These are phyloP conservation scores for Brassica juncea DNA, from an alignment of 345 rosid species.

Conservation along the genomic window DNA sequence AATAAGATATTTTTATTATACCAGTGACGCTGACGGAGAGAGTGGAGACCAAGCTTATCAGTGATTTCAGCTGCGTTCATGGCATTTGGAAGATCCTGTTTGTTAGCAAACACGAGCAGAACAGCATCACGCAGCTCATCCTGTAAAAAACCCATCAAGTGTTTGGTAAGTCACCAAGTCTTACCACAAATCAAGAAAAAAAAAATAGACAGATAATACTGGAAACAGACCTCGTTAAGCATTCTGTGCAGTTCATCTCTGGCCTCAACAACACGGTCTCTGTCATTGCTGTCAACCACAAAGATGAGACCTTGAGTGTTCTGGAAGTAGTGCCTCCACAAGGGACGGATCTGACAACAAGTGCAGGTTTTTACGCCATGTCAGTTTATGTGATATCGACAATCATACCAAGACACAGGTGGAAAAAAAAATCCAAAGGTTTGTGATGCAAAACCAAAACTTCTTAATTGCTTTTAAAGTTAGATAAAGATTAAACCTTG, in stretches of 20 bases:
- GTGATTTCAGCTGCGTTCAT: conserved; percentile 32
- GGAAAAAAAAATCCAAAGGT: neutral
- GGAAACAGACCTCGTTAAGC: conserved; percentile 59
- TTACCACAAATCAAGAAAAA: neutral
- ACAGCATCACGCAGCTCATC: conserved; percentile 31
- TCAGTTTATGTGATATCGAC: neutral
- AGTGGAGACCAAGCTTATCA: conserved; percentile 26
- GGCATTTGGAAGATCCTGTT: conserved; percentile 71
- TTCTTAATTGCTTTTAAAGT: neutral
- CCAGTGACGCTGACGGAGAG: conserved; percentile 27
- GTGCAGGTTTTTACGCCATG: neutral
- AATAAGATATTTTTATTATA: neutral
- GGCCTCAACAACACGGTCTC: conserved; percentile 83
- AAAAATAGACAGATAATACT: neutral
- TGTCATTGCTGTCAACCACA: conserved; percentile 84
- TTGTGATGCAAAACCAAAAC: neutral
- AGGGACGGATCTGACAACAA: conserved; percentile 16
- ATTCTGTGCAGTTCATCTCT: conserved; percentile 82
- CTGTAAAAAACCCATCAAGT: neutral
- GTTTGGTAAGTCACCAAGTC: neutral
- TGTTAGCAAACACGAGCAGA: conserved; percentile 68
- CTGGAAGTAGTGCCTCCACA: conserved; percentile 80
- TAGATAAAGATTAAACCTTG: conserved; percentile 45
- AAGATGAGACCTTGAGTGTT: conserved; percentile 79
- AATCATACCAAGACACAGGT: neutral